Percentiles rank a stretch among this genome's conserved stretches.
These are phyloP conservation scores for Phialophora macrospora DNA, from an alignment of 2,329 filamentous ascomycete species.

Conservation along the genomic window DNA sequence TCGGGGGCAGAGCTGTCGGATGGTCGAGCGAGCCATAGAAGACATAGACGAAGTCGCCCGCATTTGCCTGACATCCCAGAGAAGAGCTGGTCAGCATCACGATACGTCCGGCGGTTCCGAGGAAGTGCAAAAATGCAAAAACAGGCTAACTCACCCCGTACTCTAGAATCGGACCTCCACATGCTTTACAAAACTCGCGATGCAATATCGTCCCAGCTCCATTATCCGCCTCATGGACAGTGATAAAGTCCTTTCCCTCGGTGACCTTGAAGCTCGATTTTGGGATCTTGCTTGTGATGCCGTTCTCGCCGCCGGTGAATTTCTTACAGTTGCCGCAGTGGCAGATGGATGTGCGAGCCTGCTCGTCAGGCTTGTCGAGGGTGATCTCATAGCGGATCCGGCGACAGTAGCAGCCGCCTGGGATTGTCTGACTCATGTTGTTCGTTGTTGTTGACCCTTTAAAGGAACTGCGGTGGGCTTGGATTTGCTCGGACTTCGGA, in stretches of 20 bases:
- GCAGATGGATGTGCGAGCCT: constrained; percentile 59
- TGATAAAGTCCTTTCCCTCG: constrained; percentile 44
- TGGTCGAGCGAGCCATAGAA: constrained; percentile 59
- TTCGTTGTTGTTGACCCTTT: not conserved
- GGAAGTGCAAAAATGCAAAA: constrained; percentile 10
- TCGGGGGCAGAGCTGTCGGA: constrained; percentile 55
- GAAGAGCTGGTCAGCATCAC: constrained; percentile 1
- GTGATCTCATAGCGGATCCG: constrained; percentile 54
- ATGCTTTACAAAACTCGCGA: constrained; percentile 59
- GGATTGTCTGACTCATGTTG: constrained; percentile 24
- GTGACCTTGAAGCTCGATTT: constrained; percentile 51
- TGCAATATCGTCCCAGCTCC: constrained; percentile 54
- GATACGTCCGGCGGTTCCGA: not conserved
- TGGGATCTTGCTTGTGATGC: constrained; percentile 58
- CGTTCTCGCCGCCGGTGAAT: constrained; percentile 45
- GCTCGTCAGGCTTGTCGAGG: constrained; percentile 53
- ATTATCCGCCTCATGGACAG: constrained; percentile 57
- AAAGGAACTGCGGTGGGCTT: not conserved
- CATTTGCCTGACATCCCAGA: constrained; percentile 31
- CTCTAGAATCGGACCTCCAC: constrained; percentile 58
- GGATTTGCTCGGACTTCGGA: not conserved
- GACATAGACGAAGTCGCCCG: constrained; percentile 48
- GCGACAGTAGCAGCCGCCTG: constrained; percentile 54
- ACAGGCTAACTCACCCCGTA: constrained; percentile 51
- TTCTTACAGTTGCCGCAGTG: constrained; percentile 48